Evolutionary conservation across 1,139 yeast species (phyloP).

Genomic region (Lodderomyces beijingensis): DNA sequence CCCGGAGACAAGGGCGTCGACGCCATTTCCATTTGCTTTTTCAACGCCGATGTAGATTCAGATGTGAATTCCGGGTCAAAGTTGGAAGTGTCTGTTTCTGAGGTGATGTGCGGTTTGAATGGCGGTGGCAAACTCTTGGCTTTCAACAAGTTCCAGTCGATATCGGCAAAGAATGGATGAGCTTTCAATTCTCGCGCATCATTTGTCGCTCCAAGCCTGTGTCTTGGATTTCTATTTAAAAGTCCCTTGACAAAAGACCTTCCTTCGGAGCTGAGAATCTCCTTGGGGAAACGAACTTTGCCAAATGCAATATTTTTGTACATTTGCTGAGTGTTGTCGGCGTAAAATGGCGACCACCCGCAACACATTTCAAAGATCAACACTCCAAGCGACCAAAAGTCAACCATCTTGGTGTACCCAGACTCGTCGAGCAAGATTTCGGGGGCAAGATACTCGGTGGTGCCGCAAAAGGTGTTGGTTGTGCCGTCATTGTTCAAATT

Average conservation of each 20-base stretch:
- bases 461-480: slow-evolving; percentile 95
- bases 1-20: slow-evolving; percentile 90
- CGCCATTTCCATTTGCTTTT: slow-evolving; percentile 60
- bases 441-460: slow-evolving; percentile 87
- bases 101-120: slow-evolving; percentile 85
- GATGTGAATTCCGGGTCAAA: slow-evolving; percentile 97
- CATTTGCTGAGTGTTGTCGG: slow-evolving; percentile 97
- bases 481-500: slow-evolving; percentile 84
- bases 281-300: slow-evolving; percentile 94
- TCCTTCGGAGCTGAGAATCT: slow-evolving; percentile 86
- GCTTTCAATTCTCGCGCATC: slow-evolving; percentile 91
- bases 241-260: slow-evolving; percentile 92
- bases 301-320: slow-evolving; percentile 98
- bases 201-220: slow-evolving; percentile 82
- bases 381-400: slow-evolving; percentile 82
- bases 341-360: slow-evolving; percentile 99
- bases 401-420: slow-evolving; percentile 84
- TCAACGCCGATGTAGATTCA: slow-evolving; percentile 78
- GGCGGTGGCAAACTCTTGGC: slow-evolving; percentile 94
- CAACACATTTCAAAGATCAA: slow-evolving; percentile 87
- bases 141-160: slow-evolving; percentile 80
- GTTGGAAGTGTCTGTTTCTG: slow-evolving; percentile 91
- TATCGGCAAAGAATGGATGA: slow-evolving; percentile 85
- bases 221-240: slow-evolving; percentile 90
- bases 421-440: slow-evolving; percentile 77